Percentiles rank a stretch among this genome's conserved stretches.
Evolutionary conservation across 768 basidiomycete genomes (phyloP).

Genomic region (Rhodotorula babjevae): DNA sequence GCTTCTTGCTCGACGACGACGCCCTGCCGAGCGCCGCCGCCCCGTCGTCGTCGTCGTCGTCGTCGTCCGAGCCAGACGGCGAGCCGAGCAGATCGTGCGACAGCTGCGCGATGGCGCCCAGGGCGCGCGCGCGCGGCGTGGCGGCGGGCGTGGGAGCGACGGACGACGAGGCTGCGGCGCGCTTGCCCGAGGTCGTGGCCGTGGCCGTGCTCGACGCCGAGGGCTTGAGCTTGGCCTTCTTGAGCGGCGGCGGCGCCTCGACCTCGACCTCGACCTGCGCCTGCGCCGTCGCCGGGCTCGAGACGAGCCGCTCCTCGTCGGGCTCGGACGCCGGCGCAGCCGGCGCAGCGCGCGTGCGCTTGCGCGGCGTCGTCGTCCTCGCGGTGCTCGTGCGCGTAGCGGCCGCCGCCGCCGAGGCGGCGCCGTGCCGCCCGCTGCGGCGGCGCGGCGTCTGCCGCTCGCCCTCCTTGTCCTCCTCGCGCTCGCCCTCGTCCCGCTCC

Average conservation of each 20-base stretch:
- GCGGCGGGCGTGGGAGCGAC: background rate
- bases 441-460: background rate
- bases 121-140: slow-evolving; percentile 21
- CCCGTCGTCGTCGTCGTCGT: background rate
- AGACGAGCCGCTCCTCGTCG: background rate
- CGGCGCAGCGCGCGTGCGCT: background rate
- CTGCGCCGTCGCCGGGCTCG: too few species aligned
- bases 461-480: background rate
- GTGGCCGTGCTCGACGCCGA: too few species aligned
- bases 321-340: background rate
- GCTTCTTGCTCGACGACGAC: background rate
- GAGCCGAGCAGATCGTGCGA: slow-evolving; percentile 13
- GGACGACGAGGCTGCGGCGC: too few species aligned
- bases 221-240: background rate
- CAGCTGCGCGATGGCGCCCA: slow-evolving; percentile 28
- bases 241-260: background rate
- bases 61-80: background rate
- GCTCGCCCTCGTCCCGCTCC: background rate
- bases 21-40: background rate
- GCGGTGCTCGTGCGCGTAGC: background rate
- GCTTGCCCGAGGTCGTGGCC: too few species aligned
- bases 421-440: background rate
- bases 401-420: background rate
- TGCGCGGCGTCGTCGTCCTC: background rate
- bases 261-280: too few species aligned